Evolutionary conservation across 2,329 filamentous ascomycete genomes (phyloP).

Genomic region (Mycogone perniciosa): DNA sequence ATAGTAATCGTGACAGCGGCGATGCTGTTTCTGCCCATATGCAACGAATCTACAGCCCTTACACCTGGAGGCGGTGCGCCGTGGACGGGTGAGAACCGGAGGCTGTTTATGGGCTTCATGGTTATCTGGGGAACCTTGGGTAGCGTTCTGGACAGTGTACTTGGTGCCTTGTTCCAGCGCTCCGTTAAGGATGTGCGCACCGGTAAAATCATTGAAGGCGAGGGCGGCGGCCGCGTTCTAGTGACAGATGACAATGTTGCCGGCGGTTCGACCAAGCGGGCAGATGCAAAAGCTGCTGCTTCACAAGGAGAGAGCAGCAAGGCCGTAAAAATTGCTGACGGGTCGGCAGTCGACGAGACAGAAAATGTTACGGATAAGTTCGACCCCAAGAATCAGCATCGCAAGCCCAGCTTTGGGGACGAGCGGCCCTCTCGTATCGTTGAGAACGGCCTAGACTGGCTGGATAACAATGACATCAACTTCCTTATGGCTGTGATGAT

Average conservation of each 20-base stretch:
- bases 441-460: constrained; percentile 62
- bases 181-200: constrained; percentile 78
- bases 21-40: constrained; percentile 63
- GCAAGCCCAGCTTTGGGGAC: constrained; percentile 47
- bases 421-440: constrained; percentile 55
- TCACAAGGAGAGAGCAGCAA: constrained; percentile 38
- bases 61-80: constrained; percentile 37
- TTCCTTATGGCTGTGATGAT: constrained; percentile 80
- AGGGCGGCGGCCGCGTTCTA: constrained; percentile 59
- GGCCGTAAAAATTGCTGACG: constrained; percentile 32
- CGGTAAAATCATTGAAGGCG: constrained; percentile 84
- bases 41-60: constrained; percentile 36
- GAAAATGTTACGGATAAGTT: constrained; percentile 38
- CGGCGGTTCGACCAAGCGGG: constrained; percentile 25
- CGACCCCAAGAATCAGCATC: constrained; percentile 43
- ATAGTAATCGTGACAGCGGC: constrained; percentile 62
- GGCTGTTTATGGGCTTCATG: constrained; percentile 49
- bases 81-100: constrained; percentile 44
- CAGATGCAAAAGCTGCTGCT: constrained; percentile 35
- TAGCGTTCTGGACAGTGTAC: constrained; percentile 77
- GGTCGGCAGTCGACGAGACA: constrained; percentile 29
- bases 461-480: constrained; percentile 97
- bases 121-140: constrained; percentile 70
- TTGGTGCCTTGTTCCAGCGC: constrained; percentile 79
- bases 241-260: constrained; percentile 31